Evolutionary conservation across 73 alveolate species (phyloP), one percentile per base, ranked within the genome.

Genomic region (Stentor roeselii): DNA sequence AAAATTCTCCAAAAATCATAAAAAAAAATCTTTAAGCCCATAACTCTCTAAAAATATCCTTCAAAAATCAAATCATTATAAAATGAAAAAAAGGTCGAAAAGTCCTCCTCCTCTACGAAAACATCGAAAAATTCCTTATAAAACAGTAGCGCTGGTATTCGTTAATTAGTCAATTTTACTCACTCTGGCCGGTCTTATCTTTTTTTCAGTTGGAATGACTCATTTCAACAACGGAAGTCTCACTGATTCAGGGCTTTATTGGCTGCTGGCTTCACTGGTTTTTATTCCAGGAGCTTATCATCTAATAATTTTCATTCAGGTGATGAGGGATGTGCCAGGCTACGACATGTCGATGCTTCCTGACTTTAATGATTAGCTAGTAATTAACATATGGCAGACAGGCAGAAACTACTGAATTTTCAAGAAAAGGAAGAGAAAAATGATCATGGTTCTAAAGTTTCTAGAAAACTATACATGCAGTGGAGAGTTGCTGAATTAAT

Each of bases 271-370:
- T 21, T 21, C 80, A 21, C 34, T 67, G 34, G 80, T 67, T 30
- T 67, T 67, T 67, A 67, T 67, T 34, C 80, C 80, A 67, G 80
- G 80, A 15, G 14, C 42, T 67, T 67, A 67, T 67, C 80, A 67
- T 67, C 80, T 67, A n/a, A 11, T 67, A 1, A 67, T 67, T 27
- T 67, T 67, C 41, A 21, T 67, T 1, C 80, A 67, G 34, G 27
- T 67, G 14, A n/a, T 67, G 37, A 36, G 80, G 34, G 80, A 34
- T 21, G 42, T 32, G 15, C 80, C 80, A 30, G 80, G 80, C 0
- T 67, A 67, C 34, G n/a, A 21, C 11, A 27, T 27, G 21, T 21
- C n/a, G 2, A 67, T 67, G 80, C 80, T 67, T n/a, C 80, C 80
- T 21, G 80, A 67, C 37, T 67, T 67, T 32, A 32, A 67, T 67